These are phyloP conservation scores for Asterionellopsis glacialis DNA, from an alignment of 108 stramenopile genomes.

Conservation along the genomic window DNA sequence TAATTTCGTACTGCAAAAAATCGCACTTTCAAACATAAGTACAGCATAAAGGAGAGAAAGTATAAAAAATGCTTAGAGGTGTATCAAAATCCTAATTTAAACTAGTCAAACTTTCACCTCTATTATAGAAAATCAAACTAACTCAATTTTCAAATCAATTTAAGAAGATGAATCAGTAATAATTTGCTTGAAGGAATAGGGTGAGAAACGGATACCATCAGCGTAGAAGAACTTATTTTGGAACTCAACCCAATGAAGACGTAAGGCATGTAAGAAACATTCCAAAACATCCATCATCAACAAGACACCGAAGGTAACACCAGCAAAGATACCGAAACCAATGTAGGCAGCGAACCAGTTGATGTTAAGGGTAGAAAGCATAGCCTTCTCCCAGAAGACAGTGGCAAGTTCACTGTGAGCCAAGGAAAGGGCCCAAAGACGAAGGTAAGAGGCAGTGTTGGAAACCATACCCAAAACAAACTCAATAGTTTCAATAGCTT, in stretches of 20 bases:
- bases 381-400: constrained; percentile 98
- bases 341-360: constrained; percentile 89
- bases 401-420: constrained; percentile 98
- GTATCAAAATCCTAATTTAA: too few relatives aligned
- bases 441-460: constrained; percentile 99
- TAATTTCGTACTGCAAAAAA: too few relatives aligned
- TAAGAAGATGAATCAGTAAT: constrained; percentile 61
- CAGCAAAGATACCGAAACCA: constrained; percentile 95
- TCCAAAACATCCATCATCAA: constrained; percentile 98
- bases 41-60: too few relatives aligned
- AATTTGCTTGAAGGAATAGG: constrained; percentile 83
- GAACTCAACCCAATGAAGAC: constrained; percentile 99
- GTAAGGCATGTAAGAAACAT: constrained; percentile 98
- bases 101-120: too few relatives aligned
- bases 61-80: too few relatives aligned
- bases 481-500: constrained; percentile 99
- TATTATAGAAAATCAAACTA: too few relatives aligned
- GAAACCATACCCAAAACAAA: constrained; percentile 98
- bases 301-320: constrained; percentile 94
- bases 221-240: constrained; percentile 99
- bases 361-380: constrained; percentile 89
- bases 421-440: constrained; percentile 98
- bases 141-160: neutral
- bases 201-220: constrained; percentile 90
- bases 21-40: too few relatives aligned